These are phyloP conservation scores for Entomortierella parvispora DNA, from an alignment of 192 early-diverging fungal genomes.

Conservation along the genomic window DNA sequence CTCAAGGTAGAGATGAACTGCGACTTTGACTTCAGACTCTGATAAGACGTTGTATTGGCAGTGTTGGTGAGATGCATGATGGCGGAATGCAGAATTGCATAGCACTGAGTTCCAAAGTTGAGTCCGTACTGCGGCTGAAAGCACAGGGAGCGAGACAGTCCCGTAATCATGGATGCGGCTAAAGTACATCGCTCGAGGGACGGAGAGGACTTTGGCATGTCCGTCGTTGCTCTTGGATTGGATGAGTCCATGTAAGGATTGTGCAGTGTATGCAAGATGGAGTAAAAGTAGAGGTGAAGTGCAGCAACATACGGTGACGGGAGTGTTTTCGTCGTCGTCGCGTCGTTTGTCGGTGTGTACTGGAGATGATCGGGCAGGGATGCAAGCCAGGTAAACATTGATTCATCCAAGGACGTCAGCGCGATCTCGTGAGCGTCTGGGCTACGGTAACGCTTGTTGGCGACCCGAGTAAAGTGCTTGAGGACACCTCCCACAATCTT, in stretches of 20 bases:
- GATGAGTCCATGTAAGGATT: conserved; percentile 62
- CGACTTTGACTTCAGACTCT: conserved; percentile 51
- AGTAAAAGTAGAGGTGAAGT: conserved; percentile 64
- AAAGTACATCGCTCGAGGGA: conserved; percentile 44
- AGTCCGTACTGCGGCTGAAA: conserved; percentile 52
- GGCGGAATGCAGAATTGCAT: conserved; percentile 43
- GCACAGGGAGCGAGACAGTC: conserved; percentile 44
- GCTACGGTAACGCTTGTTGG: conserved; percentile 40
- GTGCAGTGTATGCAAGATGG: conserved; percentile 62
- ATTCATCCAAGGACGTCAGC: conserved; percentile 48
- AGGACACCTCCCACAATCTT: conserved; percentile 48
- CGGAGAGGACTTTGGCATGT: conserved; percentile 48
- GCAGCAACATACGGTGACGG: conserved; percentile 43
- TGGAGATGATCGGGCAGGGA: conserved; percentile 60
- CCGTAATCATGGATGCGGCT: conserved; percentile 48
- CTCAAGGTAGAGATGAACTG: conserved; percentile 51
- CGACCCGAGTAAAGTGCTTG: conserved; percentile 47
- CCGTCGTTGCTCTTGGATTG: conserved; percentile 39
- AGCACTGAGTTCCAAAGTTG: conserved; percentile 49
- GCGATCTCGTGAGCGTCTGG: conserved; percentile 47
- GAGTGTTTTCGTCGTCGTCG: conserved; percentile 33
- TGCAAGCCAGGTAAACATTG: conserved; percentile 56
- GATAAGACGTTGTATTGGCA: conserved; percentile 48
- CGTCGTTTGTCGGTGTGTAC: conserved; percentile 55
- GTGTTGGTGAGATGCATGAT: conserved; percentile 55